phyloP scores from a whole-genome alignment of 805 yeast species.

The Candida maltosa region DNA sequence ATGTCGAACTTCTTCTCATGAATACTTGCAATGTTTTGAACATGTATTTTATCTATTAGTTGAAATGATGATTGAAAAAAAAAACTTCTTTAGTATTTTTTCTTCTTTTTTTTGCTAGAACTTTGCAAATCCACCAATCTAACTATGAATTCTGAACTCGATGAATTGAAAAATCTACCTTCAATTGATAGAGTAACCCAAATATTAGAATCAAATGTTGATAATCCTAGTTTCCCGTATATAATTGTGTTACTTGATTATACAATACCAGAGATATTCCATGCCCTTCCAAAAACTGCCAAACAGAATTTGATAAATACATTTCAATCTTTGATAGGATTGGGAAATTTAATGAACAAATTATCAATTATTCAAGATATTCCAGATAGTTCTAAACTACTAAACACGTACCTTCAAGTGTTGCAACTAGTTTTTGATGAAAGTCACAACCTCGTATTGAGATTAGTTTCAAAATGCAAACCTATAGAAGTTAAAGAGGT shows the following conservation, averaged over 20 bases:
- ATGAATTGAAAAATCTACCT: conserved; percentile 8
- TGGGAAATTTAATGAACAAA: conserved; percentile 28
- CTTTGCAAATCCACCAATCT: too few species aligned
- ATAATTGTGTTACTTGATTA: conserved; percentile 22
- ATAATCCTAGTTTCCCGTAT: not conserved
- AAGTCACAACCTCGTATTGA: conserved; percentile 1
- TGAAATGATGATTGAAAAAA: too few species aligned
- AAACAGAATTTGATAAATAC: conserved; percentile 5
- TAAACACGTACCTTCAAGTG: conserved; percentile 1
- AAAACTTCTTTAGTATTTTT: too few species aligned
- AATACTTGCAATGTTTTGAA: too few species aligned
- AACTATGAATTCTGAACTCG: conserved; percentile 7
- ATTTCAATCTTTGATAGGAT: conserved; percentile 24
- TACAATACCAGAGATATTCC: conserved; percentile 32
- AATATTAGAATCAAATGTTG: conserved; percentile 1
- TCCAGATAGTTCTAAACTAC: not conserved
- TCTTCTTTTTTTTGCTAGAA: too few species aligned
- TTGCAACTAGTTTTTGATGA: conserved; percentile 2
- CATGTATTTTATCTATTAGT: too few species aligned
- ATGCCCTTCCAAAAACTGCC: conserved; percentile 13
- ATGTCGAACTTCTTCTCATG: too few species aligned
- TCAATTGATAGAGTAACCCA: conserved; percentile 2
- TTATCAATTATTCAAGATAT: conserved; percentile 5
- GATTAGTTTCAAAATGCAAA: conserved; percentile 1
- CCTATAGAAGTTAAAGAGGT: conserved; percentile 23